Evolutionary conservation across 345 rosid genomes (phyloP).

Genomic region (Murraya paniculata): DNA sequence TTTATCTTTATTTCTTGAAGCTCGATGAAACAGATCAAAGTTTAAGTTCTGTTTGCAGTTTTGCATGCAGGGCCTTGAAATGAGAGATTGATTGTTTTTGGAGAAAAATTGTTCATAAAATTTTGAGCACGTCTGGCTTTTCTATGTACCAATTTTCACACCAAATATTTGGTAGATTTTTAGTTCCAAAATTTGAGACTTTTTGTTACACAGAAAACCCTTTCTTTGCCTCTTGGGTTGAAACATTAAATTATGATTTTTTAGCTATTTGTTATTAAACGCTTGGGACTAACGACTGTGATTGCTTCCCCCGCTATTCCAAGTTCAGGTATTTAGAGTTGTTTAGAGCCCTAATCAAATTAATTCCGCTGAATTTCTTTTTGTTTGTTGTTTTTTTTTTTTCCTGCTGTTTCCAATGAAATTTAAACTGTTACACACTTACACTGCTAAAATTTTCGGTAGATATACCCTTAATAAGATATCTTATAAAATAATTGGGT

Average conservation of each 20-base stretch:
- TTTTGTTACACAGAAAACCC: neutral
- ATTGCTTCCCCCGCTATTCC: neutral
- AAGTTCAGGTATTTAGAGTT: neutral
- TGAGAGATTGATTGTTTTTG: neutral
- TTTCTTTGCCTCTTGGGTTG: neutral
- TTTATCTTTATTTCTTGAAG: neutral
- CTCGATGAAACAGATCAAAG: neutral
- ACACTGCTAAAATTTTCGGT: too few relatives aligned
- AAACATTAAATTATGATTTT: too few relatives aligned
- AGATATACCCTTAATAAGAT: too few relatives aligned
- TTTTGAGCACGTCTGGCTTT: too few relatives aligned
- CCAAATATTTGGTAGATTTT: too few relatives aligned
- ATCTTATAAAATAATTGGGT: neutral
- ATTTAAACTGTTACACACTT: too few relatives aligned
- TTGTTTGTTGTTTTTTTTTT: too few relatives aligned
- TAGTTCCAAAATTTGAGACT: neutral
- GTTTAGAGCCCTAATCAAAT: neutral
- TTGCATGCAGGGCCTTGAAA: neutral
- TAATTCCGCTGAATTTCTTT: neutral
- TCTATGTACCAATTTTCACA: too few relatives aligned
- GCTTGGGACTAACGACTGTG: neutral
- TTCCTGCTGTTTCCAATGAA: too few relatives aligned
- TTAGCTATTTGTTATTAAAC: too few relatives aligned
- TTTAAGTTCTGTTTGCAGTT: neutral
- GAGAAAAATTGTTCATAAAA: neutral